Evolutionary conservation across 371 early-diverging fungal species (phyloP), one percentile per base, ranked within the genome.

Genomic region (Mucor indicus): DNA sequence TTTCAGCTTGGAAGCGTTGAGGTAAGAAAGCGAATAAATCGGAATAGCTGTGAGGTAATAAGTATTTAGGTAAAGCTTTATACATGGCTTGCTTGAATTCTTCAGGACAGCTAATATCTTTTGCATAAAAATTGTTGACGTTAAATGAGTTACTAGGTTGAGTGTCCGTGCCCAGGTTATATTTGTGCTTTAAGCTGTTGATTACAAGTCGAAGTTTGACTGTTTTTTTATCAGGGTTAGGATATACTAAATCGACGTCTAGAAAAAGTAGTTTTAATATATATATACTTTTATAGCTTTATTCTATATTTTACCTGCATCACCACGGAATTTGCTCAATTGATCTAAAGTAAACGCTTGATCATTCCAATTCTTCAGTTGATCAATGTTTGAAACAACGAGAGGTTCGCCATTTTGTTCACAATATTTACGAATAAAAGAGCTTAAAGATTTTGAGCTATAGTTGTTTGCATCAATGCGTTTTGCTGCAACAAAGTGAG

Each of bases 321-420:
- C 33, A 8, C 65, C 65, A 36, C 55, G 47, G 10, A 55, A 45
- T 4, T 40, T 31, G 5, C 48, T 51, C 7, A 81, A 43, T 20
- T 49, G 48, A 0, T 62, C 53, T 3, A 76, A 38, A 8, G 60
- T 53, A 24, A 78, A 79, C 9, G 67, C n/a, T 0, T 56, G 46
- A 0, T 25, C 15, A 6, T 67, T 38, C 73, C 77, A 82, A 0
- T 29, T 13, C 8, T 41, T 41, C 8, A 53, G 49, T 13, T 50
- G 49, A 38, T 82, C 54, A 39, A 70, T 60, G 25, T 69, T 64
- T 19, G 67, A 65, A 19, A 82, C 48, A 12, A 80, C 72, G 5
- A 78, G 29, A 0, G 83, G 83, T 3, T 56, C 48, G 15, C 76
- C 79, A 6, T 54, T 27, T 2, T 60, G 40, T 13, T 72, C 64